phyloP scores from a whole-genome alignment of 2,329 filamentous ascomycete species.

The Chaetomium olivaceum region DNA sequence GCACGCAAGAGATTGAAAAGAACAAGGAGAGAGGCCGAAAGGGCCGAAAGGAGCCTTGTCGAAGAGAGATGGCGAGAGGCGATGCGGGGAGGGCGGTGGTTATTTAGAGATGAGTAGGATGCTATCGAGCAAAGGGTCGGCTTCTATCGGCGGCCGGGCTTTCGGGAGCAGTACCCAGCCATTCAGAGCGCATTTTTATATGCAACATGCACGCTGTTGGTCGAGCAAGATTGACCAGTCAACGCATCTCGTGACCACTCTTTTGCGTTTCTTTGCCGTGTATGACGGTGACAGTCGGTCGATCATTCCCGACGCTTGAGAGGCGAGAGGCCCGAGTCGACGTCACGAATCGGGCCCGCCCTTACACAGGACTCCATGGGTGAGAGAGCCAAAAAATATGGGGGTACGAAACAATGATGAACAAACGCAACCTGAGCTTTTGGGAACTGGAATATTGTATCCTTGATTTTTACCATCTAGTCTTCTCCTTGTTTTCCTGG shows the following conservation, averaged over 20 bases:
- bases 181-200: background rate
- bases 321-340: background rate
- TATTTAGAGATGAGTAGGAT: constrained; percentile 74
- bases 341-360: background rate
- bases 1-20: constrained; percentile 73
- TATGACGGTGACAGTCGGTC: background rate
- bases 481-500: no score
- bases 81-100: constrained; percentile 74
- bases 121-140: constrained; percentile 14
- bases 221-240: background rate
- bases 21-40: constrained; percentile 67
- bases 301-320: background rate
- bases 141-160: background rate
- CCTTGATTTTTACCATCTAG: no score
- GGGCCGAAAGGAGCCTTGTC: constrained; percentile 63
- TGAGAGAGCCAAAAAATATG: background rate
- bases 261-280: background rate
- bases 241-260: background rate
- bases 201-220: background rate
- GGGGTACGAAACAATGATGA: no score
- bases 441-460: no score
- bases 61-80: constrained; percentile 79
- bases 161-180: constrained; percentile 4
- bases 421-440: no score
- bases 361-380: background rate